These are phyloP conservation scores for Eucalyptus virginea DNA, from an alignment of 345 rosid species.

Conservation along the genomic window DNA sequence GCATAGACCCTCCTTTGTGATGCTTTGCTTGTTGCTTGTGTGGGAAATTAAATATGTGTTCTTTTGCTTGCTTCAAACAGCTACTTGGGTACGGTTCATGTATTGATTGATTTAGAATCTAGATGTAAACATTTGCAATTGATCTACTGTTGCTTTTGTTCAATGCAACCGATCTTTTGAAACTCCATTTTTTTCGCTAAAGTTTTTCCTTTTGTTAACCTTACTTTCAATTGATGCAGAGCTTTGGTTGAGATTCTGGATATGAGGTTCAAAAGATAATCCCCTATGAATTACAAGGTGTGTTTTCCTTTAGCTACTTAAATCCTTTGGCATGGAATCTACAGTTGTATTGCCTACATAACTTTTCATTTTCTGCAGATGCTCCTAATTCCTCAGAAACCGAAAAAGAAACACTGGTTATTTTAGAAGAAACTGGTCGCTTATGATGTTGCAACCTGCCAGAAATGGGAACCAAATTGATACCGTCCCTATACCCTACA, in stretches of 20 bases:
- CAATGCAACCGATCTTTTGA: too few relatives aligned
- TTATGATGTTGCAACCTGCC: not conserved
- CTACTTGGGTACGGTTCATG: not conserved
- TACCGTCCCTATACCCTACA: not conserved
- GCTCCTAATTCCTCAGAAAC: slow-evolving; percentile 50
- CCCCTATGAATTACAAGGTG: slow-evolving; percentile 71
- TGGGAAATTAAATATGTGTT: too few relatives aligned
- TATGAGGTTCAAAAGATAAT: slow-evolving; percentile 62
- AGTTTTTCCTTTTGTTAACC: too few relatives aligned
- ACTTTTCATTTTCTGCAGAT: slow-evolving; percentile 15
- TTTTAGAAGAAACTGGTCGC: slow-evolving; percentile 25
- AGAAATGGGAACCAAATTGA: not conserved
- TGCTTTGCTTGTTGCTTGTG: too few relatives aligned
- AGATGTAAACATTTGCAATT: not conserved
- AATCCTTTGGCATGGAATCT: not conserved
- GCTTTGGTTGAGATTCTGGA: too few relatives aligned
- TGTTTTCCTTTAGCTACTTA: not conserved
- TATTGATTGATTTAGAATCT: not conserved
- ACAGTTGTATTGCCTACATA: not conserved
- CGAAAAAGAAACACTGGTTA: slow-evolving; percentile 85
- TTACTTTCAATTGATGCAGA: too few relatives aligned
- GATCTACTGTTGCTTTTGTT: too few relatives aligned
- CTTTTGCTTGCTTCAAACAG: not conserved
- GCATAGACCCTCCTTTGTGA: too few relatives aligned
- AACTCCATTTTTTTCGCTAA: too few relatives aligned